Evolutionary conservation across 352 stramenopile genomes (phyloP).

Genomic region (Pythium plurisporium): DNA sequence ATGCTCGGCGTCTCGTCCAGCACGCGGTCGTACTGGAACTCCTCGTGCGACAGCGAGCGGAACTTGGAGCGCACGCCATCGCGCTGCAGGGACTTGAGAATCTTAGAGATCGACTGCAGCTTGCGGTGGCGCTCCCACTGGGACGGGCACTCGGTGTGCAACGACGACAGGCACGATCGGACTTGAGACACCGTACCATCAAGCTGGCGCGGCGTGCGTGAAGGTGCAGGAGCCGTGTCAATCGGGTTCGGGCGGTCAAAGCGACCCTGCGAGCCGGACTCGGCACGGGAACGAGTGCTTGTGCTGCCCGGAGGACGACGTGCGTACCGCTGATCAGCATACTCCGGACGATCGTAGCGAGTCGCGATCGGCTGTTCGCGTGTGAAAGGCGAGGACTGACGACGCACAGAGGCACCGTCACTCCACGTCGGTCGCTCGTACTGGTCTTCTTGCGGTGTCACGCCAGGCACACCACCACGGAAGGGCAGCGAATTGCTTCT

Average conservation of each 20-base stretch:
- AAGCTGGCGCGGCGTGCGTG: slow-evolving; percentile 1
- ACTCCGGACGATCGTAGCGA: slow-evolving; percentile 4
- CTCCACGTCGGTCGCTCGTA: slow-evolving; percentile 49
- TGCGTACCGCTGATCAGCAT: slow-evolving; percentile 14
- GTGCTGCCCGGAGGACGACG: slow-evolving; percentile 6
- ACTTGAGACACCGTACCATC: slow-evolving; percentile 47
- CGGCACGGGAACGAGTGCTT: slow-evolving; percentile 12
- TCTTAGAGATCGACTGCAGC: slow-evolving; percentile 64
- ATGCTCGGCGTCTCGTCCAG: slow-evolving; percentile 66
- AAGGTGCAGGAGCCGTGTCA: background rate
- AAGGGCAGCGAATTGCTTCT: slow-evolving; percentile 62
- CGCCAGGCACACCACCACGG: slow-evolving; percentile 6
- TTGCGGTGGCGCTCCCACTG: slow-evolving; percentile 55
- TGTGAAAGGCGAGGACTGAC: slow-evolving; percentile 4
- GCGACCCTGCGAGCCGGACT: slow-evolving; percentile 4
- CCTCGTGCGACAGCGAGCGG: slow-evolving; percentile 57
- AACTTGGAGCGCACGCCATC: slow-evolving; percentile 65
- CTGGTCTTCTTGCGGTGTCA: slow-evolving; percentile 19
- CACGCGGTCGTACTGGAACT: slow-evolving; percentile 69
- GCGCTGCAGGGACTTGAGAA: slow-evolving; percentile 57
- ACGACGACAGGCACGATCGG: slow-evolving; percentile 45
- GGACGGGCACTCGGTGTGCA: slow-evolving; percentile 63
- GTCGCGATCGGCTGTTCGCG: slow-evolving; percentile 4
- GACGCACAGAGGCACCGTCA: slow-evolving; percentile 38
- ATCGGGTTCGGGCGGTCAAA: background rate